A percentile compares a stretch with the other conserved stretches of the same genome.
Conservation (phyloP, 2,329 filamentous ascomycete genomes). For the Clarireedia sp. region DNA sequence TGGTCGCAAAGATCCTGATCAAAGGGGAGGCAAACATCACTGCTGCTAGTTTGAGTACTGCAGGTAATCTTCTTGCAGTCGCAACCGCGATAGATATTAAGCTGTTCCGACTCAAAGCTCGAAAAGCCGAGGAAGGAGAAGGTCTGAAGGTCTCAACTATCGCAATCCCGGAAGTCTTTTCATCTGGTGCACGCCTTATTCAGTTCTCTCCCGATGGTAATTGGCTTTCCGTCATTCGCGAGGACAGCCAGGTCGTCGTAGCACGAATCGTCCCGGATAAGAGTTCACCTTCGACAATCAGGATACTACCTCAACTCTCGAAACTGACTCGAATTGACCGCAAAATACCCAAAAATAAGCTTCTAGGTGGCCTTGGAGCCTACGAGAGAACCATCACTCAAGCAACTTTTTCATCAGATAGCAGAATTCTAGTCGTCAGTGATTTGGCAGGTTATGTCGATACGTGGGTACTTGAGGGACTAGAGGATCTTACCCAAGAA, state of each 20-base stretch:
- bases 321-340: slow-evolving; percentile 47
- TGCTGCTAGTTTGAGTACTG: slow-evolving; percentile 60
- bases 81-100: slow-evolving; percentile 69
- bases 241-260: slow-evolving; percentile 50
- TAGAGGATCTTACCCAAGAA: slow-evolving; percentile 40
- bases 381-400: slow-evolving; percentile 74
- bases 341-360: slow-evolving; percentile 44
- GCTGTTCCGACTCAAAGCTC: slow-evolving; percentile 60
- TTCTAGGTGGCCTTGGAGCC: slow-evolving; percentile 58
- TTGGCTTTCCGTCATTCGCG: slow-evolving; percentile 60
- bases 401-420: slow-evolving; percentile 71
- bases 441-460: slow-evolving; percentile 83
- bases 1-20: slow-evolving; percentile 61
- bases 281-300: slow-evolving; percentile 33
- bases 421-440: slow-evolving; percentile 66
- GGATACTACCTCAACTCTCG: slow-evolving; percentile 36
- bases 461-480: slow-evolving; percentile 66
- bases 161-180: slow-evolving; percentile 49
- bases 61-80: slow-evolving; percentile 68
- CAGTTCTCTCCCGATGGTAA: slow-evolving; percentile 61
- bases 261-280: slow-evolving; percentile 36
- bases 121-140: slow-evolving; percentile 43
- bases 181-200: slow-evolving; percentile 60
- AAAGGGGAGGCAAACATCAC: slow-evolving; percentile 77
- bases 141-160: slow-evolving; percentile 65